These are phyloP conservation scores for Ceratobasidium sp. DNA, from an alignment of 1,284 basidiomycete genomes.

Conservation along the genomic window DNA sequence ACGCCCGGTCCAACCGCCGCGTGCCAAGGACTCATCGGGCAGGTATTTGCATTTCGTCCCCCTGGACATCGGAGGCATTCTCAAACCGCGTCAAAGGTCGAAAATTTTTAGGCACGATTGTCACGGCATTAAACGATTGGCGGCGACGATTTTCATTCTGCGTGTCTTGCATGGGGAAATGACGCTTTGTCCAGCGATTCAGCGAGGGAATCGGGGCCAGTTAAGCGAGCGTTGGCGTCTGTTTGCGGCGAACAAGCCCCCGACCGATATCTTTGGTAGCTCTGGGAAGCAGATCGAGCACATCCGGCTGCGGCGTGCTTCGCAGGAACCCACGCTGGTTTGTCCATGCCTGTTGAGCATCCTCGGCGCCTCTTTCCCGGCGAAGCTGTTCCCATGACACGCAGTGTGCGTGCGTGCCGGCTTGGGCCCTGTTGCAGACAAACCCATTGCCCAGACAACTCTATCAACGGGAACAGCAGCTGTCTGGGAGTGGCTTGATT, in stretches of 20 bases:
- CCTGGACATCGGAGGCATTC: conserved; percentile 40
- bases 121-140: conserved; percentile 12
- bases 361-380: conserved; percentile 44
- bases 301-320: conserved; percentile 25
- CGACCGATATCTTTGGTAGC: conserved; percentile 29
- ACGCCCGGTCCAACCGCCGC: conserved; percentile 11
- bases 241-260: conserved; percentile 15
- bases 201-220: conserved; percentile 4
- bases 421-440: conserved; percentile 17
- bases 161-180: neutral
- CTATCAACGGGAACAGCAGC: conserved; percentile 30
- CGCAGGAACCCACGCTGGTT: conserved; percentile 5
- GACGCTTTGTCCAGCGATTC: neutral
- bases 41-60: conserved; percentile 33
- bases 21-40: conserved; percentile 19
- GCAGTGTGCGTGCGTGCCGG: conserved; percentile 14
- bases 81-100: conserved; percentile 28
- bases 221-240: conserved; percentile 16
- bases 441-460: conserved; percentile 43
- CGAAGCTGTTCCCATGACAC: conserved; percentile 45
- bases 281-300: conserved; percentile 31
- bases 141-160: neutral
- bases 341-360: conserved; percentile 25
- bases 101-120: neutral
- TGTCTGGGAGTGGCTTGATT: conserved; percentile 23